Conservation (phyloP, 2,329 filamentous ascomycete genomes). For the Ciborinia camelliae region DNA sequence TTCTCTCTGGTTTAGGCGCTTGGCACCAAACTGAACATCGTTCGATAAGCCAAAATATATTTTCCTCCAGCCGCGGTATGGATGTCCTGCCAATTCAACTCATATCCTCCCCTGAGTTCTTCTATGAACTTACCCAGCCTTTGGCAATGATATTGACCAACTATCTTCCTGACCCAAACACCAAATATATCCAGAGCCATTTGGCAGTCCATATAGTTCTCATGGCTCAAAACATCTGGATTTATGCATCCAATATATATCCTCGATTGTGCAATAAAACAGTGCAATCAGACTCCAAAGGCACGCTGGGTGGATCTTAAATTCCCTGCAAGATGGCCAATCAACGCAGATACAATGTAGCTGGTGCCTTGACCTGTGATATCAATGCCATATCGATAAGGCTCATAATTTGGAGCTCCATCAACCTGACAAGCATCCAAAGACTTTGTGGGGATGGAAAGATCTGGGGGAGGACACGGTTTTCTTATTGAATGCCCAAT, state of each 20-base stretch:
- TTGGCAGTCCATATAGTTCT: neutral
- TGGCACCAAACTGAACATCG: neutral
- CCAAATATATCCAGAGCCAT: neutral
- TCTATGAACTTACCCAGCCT: neutral
- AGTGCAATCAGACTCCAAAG: neutral
- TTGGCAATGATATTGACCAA: too few relatives aligned
- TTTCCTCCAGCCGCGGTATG: neutral
- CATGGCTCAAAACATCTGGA: too few relatives aligned
- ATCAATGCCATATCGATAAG: neutral
- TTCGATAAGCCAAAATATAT: neutral
- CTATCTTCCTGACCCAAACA: neutral
- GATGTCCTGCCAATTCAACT: neutral
- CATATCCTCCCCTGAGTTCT: neutral
- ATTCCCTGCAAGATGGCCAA: neutral
- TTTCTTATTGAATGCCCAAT: too few relatives aligned
- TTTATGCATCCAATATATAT: neutral
- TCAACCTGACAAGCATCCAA: too few relatives aligned
- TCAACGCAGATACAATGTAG: neutral
- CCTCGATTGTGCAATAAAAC: neutral
- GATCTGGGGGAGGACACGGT: neutral
- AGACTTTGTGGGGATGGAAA: too few relatives aligned
- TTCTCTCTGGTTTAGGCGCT: too few relatives aligned
- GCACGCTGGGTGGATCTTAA: neutral
- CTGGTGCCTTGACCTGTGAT: neutral
- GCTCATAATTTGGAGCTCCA: neutral